phyloP scores from a whole-genome alignment of 441 rosid genomes.

The Breynia disticha region DNA sequence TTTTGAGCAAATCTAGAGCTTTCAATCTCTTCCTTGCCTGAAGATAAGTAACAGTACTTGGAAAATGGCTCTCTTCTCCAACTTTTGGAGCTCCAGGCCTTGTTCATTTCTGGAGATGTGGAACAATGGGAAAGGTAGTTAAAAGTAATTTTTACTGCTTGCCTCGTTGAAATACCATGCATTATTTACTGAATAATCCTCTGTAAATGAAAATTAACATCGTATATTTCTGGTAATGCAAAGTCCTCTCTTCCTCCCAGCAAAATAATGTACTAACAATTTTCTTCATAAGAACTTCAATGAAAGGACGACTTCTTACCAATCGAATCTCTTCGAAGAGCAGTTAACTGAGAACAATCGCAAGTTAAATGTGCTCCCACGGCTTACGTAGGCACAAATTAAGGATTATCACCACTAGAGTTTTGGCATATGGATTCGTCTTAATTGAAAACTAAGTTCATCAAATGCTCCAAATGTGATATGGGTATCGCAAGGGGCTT shows the following conservation, averaged over 20 bases:
- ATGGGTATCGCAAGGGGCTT: no score
- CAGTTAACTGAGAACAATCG: conserved; percentile 93
- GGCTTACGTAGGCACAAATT: conserved; percentile 94
- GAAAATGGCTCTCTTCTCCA: no score
- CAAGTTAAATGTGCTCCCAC: conserved; percentile 74
- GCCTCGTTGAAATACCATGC: conserved; percentile 91
- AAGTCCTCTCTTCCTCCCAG: neutral
- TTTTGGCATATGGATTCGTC: neutral
- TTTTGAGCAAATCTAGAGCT: no score
- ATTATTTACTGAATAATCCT: conserved; percentile 68
- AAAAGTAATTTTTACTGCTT: conserved; percentile 60
- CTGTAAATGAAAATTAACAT: conserved; percentile 22
- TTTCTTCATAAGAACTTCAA: neutral
- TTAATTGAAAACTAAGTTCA: no score
- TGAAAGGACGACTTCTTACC: conserved; percentile 33
- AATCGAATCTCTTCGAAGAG: conserved; percentile 87
- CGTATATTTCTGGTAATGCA: no score
- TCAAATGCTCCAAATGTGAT: no score
- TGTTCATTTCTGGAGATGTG: no score
- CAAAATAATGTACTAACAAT: neutral
- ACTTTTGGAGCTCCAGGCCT: no score
- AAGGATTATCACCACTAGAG: neutral
- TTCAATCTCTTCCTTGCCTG: no score
- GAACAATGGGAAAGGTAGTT: conserved; percentile 4
- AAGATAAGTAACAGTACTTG: no score